Percentiles rank a stretch among this genome's conserved stretches.
Evolutionary conservation across 768 basidiomycete species (phyloP).

Genomic region (Omphalotus guepiniiformis): DNA sequence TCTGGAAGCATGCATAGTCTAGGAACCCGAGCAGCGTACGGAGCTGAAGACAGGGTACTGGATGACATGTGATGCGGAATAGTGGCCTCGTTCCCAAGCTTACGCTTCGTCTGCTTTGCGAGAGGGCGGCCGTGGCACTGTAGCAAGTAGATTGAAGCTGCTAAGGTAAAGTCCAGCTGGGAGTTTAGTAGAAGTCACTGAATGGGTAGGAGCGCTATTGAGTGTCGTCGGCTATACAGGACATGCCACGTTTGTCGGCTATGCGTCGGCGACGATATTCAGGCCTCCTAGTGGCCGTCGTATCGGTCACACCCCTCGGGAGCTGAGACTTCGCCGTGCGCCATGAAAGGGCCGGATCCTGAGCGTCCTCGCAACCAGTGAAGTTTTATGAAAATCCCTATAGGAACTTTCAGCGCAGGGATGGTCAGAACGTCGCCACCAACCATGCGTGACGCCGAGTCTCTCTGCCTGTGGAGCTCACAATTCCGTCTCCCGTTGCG

Average conservation of each 20-base stretch:
- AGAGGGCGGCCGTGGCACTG: slow-evolving; percentile 64
- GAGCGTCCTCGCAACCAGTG: slow-evolving; percentile 55
- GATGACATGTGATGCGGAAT: slow-evolving; percentile 53
- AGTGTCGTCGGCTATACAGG: no score
- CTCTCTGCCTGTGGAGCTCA: no score
- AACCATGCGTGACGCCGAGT: no score
- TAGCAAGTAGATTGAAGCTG: slow-evolving; percentile 59
- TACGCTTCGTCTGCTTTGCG: slow-evolving; percentile 60
- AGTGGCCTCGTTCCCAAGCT: slow-evolving; percentile 67
- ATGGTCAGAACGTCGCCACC: no score
- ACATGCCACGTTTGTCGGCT: slow-evolving; percentile 80
- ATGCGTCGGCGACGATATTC: slow-evolving; percentile 58
- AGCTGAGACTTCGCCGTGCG: slow-evolving; percentile 64
- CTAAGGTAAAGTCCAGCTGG: slow-evolving; percentile 50
- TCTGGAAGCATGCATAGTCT: slow-evolving; percentile 65
- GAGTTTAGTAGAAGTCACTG: no score
- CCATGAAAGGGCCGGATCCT: slow-evolving; percentile 56
- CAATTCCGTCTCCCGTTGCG: no score
- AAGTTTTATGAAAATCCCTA: no score
- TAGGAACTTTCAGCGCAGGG: no score
- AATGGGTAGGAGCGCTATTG: slow-evolving; percentile 40
- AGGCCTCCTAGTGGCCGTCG: no score
- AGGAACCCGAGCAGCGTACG: slow-evolving; percentile 56
- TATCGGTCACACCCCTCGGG: slow-evolving; percentile 83
- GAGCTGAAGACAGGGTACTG: slow-evolving; percentile 52